Base-by-base conservation (phyloP, 192 early-diverging fungal genomes). In the Cetraspora pellucida region DNA sequence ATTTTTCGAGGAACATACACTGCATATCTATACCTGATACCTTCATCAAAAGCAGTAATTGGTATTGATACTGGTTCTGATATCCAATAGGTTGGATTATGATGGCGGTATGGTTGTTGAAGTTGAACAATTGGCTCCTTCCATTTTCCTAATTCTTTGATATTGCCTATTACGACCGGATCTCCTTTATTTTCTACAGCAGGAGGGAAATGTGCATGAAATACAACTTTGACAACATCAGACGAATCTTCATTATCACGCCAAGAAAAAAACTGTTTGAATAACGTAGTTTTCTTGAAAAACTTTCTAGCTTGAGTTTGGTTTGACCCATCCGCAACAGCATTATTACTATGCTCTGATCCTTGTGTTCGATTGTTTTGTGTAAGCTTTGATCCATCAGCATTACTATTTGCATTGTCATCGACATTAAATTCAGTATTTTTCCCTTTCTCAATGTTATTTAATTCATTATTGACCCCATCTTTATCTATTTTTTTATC, bases 201-300 rank as follows among this genome's bases (percentile, higher is more conserved):
- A 25, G 19, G 25, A 3, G 66, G 66, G 13, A 68, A 14, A 47
- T 68, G 66, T 27, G 25, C 66, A 68, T 68, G 66, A 49, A 68
- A 68, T 47, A 23, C 14, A 25, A 68, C 23, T 47, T 68, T 68
- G 19, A 68, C 11, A 27, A 14, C 1, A 47, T 27, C n/a, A 14
- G 37, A 47, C 23, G 9, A n/a, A 28, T 68, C 65, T 6, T 67
- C 66, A 45, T 23, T 27, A 25, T 47, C 44, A 54, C 50, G 50
- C 50, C 50, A 54, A 54, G 50, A 54, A 54, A 54, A 54, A 54
- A 54, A 54, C 11, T 54, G 13, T 19, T 54, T 54, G 11, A 54
- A 54, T 54, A 37, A n/a, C n/a, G n/a, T n/a, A n/a, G n/a, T n/a
- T n/a, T n/a, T 37, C 3, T 37, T 37, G 0, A 37, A 37, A 5